These are phyloP conservation scores for Euphorbia corollata DNA, from an alignment of 441 rosid species.

Conservation along the genomic window DNA sequence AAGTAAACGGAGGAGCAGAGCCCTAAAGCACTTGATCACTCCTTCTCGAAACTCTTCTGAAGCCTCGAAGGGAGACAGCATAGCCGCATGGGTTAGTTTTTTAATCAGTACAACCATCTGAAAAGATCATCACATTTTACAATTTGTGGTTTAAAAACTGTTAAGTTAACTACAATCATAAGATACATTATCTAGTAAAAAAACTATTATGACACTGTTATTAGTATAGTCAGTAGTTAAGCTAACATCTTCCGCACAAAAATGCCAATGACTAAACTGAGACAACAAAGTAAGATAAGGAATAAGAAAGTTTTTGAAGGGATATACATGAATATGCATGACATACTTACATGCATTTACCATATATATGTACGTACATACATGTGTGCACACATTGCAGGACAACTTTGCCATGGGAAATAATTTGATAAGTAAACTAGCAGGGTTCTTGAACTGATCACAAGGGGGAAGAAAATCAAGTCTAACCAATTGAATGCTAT, in stretches of 20 bases:
- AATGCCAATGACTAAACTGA: not conserved
- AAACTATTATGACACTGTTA: not conserved
- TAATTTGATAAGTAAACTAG: not conserved
- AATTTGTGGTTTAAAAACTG: not conserved
- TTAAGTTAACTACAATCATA: not conserved
- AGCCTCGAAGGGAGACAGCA: constrained; percentile 66
- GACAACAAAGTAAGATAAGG: not conserved
- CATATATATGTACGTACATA: no score
- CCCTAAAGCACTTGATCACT: constrained; percentile 71
- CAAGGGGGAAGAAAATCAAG: not conserved
- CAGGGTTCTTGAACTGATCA: not conserved
- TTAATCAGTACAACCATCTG: constrained; percentile 79
- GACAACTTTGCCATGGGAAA: not conserved
- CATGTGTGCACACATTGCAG: not conserved
- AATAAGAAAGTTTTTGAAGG: no score
- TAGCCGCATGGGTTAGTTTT: constrained; percentile 67
- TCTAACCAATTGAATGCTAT: not conserved
- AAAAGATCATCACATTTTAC: constrained; percentile 15
- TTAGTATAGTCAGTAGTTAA: not conserved
- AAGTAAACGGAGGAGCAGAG: constrained; percentile 44
- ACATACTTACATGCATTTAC: no score
- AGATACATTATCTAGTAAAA: not conserved
- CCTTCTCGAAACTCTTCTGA: constrained; percentile 93
- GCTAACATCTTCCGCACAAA: not conserved
- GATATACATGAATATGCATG: no score